Percentiles rank a stretch among this genome's conserved stretches.
These are phyloP conservation scores for Cryptococcus neoformans DNA, from an alignment of 1,284 basidiomycete genomes.

Conservation along the genomic window DNA sequence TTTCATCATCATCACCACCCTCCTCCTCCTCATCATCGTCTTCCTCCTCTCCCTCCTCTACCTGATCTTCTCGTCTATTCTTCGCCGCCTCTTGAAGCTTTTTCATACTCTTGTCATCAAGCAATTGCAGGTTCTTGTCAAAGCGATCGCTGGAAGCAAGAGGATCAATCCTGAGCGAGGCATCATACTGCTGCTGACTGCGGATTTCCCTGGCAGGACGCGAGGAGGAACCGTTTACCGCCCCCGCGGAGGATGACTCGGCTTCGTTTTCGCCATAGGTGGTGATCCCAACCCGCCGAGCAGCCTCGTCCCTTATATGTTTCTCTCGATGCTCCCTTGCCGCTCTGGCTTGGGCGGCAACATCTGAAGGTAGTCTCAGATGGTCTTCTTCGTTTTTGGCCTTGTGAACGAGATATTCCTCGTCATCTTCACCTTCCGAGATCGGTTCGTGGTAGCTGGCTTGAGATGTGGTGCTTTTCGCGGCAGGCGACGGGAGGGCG, in stretches of 20 bases:
- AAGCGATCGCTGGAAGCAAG: constrained; percentile 75
- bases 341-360: constrained; percentile 73
- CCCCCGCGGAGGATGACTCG: not conserved
- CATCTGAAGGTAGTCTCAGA: constrained; percentile 66
- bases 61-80: constrained; percentile 6
- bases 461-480: constrained; percentile 18
- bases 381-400: constrained; percentile 73
- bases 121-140: constrained; percentile 59
- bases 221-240: not conserved
- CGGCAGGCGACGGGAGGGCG: constrained; percentile 40
- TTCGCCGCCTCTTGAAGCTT: constrained; percentile 60
- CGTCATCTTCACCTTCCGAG: constrained; percentile 76
- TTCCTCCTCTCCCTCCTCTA: constrained; percentile 49
- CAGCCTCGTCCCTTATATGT: constrained; percentile 59
- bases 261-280: not conserved
- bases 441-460: constrained; percentile 72
- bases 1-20: constrained; percentile 33
- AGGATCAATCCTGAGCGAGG: constrained; percentile 72
- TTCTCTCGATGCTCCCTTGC: constrained; percentile 79
- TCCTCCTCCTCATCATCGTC: constrained; percentile 47
- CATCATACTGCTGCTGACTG: constrained; percentile 33
- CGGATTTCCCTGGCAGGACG: not conserved
- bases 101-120: constrained; percentile 40
- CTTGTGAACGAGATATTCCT: constrained; percentile 63
- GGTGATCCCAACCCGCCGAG: constrained; percentile 14